These are phyloP conservation scores for Hymenoscyphus scutula DNA, from an alignment of 2,329 filamentous ascomycete species.

Conservation along the genomic window DNA sequence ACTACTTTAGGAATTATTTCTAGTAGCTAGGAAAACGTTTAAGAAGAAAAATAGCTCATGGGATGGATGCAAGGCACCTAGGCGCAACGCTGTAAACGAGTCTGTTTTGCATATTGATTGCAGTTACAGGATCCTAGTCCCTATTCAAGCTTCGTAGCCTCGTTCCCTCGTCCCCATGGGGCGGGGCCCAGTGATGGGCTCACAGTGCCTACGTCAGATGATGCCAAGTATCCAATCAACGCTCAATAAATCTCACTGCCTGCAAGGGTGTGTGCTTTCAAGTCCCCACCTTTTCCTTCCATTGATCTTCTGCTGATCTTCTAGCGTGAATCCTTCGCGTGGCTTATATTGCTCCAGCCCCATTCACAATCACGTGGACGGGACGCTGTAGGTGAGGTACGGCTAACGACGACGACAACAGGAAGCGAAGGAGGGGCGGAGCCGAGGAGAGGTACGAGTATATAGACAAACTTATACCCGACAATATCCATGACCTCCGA, in stretches of 20 bases:
- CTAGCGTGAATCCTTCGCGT: not conserved
- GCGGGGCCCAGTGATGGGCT: too few relatives aligned
- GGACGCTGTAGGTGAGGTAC: not conserved
- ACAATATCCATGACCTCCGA: not conserved
- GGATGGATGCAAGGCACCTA: too few relatives aligned
- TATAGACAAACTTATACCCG: not conserved
- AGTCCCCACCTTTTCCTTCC: not conserved
- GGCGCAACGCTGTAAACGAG: not conserved
- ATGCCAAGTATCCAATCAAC: not conserved
- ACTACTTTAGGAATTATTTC: too few relatives aligned
- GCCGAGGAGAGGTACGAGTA: not conserved
- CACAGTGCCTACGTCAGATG: not conserved
- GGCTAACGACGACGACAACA: not conserved
- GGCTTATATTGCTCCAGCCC: constrained; percentile 1
- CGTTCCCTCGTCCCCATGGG: not conserved
- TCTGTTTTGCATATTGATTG: too few relatives aligned
- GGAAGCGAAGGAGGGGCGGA: not conserved
- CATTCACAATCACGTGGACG: not conserved
- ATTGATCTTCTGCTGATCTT: not conserved
- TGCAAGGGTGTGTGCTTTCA: not conserved
- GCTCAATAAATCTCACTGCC: not conserved
- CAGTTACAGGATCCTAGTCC: too few relatives aligned
- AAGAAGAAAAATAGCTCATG: too few relatives aligned
- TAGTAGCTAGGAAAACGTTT: too few relatives aligned
- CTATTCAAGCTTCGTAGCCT: not conserved